phyloP scores from a whole-genome alignment of 345 rosid species.

The Excoecaria agallocha region DNA sequence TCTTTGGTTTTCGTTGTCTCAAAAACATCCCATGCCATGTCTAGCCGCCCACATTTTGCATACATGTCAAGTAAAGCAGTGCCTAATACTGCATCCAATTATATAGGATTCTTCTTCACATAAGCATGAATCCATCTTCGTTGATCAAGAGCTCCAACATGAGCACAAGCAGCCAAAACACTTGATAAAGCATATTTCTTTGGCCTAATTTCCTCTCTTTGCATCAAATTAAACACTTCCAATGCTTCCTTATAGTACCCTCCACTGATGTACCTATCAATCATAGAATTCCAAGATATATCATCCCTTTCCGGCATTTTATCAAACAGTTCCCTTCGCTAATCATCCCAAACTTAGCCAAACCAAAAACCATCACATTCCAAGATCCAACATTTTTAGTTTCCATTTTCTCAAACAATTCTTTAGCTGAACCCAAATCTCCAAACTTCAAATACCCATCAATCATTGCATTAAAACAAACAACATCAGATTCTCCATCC shows the following conservation, averaged over 20 bases:
- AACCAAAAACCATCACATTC: constrained; percentile 44
- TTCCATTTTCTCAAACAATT: constrained; percentile 33
- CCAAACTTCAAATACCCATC: constrained; percentile 44
- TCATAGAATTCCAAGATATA: constrained; percentile 50
- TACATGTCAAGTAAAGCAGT: constrained; percentile 49
- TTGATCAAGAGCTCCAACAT: constrained; percentile 44
- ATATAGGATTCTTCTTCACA: constrained; percentile 23
- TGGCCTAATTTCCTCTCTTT: constrained; percentile 28
- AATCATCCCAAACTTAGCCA: constrained; percentile 35
- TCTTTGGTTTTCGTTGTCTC: constrained; percentile 34
- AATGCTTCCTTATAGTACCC: constrained; percentile 41
- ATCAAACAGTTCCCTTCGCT: constrained; percentile 42
- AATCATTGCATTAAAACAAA: constrained; percentile 42
- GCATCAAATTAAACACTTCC: constrained; percentile 40
- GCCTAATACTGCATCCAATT: constrained; percentile 36
- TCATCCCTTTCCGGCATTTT: constrained; percentile 39
- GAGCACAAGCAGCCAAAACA: constrained; percentile 41
- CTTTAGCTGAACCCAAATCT: constrained; percentile 32
- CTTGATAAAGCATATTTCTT: constrained; percentile 35
- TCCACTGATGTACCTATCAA: constrained; percentile 43
- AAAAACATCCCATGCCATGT: constrained; percentile 46
- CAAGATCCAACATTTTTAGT: constrained; percentile 37
- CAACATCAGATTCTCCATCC: constrained; percentile 27
- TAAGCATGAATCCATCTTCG: constrained; percentile 49
- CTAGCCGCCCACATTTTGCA: constrained; percentile 43